These are phyloP conservation scores for Paracoccidioides brasiliensis DNA, from an alignment of 2,329 filamentous ascomycete genomes.

Conservation along the genomic window DNA sequence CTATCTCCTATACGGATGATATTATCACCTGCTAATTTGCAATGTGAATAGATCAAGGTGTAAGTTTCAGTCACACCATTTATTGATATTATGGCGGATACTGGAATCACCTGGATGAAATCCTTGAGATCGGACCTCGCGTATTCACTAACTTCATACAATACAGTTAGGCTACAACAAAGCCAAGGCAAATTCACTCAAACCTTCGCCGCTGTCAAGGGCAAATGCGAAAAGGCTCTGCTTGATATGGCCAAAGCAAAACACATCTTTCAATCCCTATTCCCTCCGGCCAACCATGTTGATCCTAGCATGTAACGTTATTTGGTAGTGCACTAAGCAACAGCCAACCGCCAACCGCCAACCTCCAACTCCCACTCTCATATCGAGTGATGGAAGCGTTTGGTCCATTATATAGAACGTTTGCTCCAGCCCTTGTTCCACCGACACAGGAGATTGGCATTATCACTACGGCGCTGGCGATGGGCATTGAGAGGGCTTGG, in stretches of 20 bases:
- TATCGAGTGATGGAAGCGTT: slow-evolving; percentile 10
- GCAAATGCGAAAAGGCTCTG: slow-evolving; percentile 49
- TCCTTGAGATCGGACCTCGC: neutral
- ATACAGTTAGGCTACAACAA: slow-evolving; percentile 39
- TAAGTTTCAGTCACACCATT: neutral
- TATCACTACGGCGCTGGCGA: slow-evolving; percentile 37
- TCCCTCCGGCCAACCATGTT: slow-evolving; percentile 48
- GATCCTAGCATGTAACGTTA: slow-evolving; percentile 39
- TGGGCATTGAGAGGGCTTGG: slow-evolving; percentile 23
- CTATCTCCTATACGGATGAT: slow-evolving; percentile 21
- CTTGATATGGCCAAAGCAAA: slow-evolving; percentile 36
- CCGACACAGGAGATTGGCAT: slow-evolving; percentile 37
- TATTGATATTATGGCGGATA: neutral
- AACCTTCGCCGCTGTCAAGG: slow-evolving; percentile 53
- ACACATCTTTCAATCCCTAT: slow-evolving; percentile 38
- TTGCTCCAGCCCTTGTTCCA: slow-evolving; percentile 24
- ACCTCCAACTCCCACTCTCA: slow-evolving; percentile 11
- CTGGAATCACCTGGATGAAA: neutral
- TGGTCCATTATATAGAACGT: slow-evolving; percentile 15
- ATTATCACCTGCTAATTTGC: neutral
- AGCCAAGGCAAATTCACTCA: slow-evolving; percentile 42
- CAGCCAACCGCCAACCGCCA: slow-evolving; percentile 18
- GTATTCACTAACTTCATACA: neutral
- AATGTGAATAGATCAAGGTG: neutral
- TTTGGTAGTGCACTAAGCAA: slow-evolving; percentile 24